A percentile compares a stretch with the other conserved stretches of the same genome.
phyloP scores from a whole-genome alignment of 495 filamentous ascomycete genomes.

The Lophiotrema nucula region DNA sequence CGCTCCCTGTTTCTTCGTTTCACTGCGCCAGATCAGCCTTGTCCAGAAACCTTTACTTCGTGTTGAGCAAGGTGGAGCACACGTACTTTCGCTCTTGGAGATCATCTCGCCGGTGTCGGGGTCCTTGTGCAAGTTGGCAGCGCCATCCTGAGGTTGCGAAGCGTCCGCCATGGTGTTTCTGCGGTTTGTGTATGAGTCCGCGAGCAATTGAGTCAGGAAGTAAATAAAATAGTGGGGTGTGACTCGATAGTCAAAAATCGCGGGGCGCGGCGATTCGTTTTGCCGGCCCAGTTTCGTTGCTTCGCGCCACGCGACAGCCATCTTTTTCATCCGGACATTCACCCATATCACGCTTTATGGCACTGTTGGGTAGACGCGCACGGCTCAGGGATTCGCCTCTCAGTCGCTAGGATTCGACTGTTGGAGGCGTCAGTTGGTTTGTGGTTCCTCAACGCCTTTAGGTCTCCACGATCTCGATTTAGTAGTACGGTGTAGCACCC shows the following conservation, averaged over 20 bases:
- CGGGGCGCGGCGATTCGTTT: not conserved
- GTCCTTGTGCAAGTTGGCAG: constrained; percentile 37
- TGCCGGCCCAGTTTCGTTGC: not conserved
- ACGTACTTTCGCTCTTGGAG: constrained; percentile 43
- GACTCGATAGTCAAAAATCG: not conserved
- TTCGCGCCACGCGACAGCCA: not conserved
- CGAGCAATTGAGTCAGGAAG: not conserved
- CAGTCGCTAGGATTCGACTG: too few relatives aligned
- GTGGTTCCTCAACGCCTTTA: too few relatives aligned
- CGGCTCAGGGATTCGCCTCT: too few relatives aligned
- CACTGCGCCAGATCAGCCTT: constrained; percentile 30
- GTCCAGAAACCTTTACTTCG: too few relatives aligned
- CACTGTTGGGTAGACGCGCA: too few relatives aligned
- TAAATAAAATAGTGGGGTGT: not conserved
- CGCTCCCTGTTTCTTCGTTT: constrained; percentile 96
- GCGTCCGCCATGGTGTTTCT: constrained; percentile 24
- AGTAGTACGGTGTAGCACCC: too few relatives aligned
- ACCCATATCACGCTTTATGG: too few relatives aligned
- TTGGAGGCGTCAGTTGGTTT: too few relatives aligned
- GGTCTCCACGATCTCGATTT: too few relatives aligned
- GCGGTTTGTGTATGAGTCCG: constrained; percentile 1
- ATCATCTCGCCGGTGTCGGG: constrained; percentile 45
- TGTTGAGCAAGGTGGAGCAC: not conserved
- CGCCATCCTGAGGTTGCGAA: constrained; percentile 3
- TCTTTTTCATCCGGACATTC: too few relatives aligned